Evolutionary conservation across 257 asterid genomes (phyloP).

Genomic region (Galeopsis tetrahit): DNA sequence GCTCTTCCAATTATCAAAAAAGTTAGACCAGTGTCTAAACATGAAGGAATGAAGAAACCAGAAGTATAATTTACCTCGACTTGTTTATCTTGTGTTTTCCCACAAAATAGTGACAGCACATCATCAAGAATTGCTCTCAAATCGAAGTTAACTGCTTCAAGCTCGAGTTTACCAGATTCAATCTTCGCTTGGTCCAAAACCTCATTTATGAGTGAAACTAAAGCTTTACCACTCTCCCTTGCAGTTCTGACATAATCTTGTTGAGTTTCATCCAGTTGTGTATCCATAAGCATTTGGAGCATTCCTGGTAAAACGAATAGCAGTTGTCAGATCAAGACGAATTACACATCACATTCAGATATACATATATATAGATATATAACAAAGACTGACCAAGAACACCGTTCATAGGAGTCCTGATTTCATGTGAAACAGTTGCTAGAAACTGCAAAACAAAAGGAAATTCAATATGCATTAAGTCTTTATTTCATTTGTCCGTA

Average conservation of each 20-base stretch:
- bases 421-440: conserved; percentile 98
- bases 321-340: conserved; percentile 10
- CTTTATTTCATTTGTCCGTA: neutral
- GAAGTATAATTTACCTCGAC: conserved; percentile 69
- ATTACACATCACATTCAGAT: conserved; percentile 11
- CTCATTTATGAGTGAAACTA: conserved; percentile 95
- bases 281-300: conserved; percentile 98
- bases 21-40: conserved; percentile 24
- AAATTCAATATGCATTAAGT: conserved; percentile 32
- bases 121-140: conserved; percentile 49
- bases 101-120: conserved; percentile 68
- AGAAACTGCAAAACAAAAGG: conserved; percentile 74
- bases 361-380: no score
- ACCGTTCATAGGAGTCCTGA: conserved; percentile 99
- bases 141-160: conserved; percentile 62
- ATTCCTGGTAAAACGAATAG: conserved; percentile 57
- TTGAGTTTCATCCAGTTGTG: conserved; percentile 90
- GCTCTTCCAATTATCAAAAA: conserved; percentile 37
- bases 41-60: conserved; percentile 4
- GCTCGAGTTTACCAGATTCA: conserved; percentile 99
- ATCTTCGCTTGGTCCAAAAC: conserved; percentile 97
- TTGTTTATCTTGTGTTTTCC: conserved; percentile 85
- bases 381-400: conserved; percentile 73
- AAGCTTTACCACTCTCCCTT: conserved; percentile 96
- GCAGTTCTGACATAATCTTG: conserved; percentile 95